Base-by-base conservation (phyloP, 345 rosid species). In the Arabidopsis arenosa region DNA sequence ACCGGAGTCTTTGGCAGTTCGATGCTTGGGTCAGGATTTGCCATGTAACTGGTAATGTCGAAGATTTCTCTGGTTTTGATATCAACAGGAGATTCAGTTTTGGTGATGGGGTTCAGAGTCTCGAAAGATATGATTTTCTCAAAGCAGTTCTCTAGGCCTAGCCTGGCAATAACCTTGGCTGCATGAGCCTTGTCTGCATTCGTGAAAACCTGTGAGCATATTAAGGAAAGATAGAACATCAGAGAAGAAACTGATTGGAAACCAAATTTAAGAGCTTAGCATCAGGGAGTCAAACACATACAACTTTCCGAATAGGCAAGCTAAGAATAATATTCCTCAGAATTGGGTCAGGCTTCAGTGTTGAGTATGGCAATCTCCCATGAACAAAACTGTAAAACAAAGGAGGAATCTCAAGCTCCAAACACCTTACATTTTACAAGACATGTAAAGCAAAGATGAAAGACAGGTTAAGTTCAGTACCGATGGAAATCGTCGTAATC, bases 91-190 rank as follows among this genome's bases (percentile, higher is more conserved):
- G 43, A 74, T 68, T 81, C 84, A 63, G 82, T 75, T 61, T 83
- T 80, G 65, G 83, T 77, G 36, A 28, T 59, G 6, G 92, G 85
- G 83, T 95, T 95, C 37, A 92, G 79, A 36, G 97, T 95, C 82
- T 95, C 98, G 44, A 95, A 90, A 83, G 93, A 82, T 67, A 95
- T 89, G 63, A 95, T 81, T 74, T 84, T 83, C 80, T 90, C 98
- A 59, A 95, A 90, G 86, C 97, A 92, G 58, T 82, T 93, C 83
- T 95, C 97, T 53, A 95, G 75, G 21, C 99, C 97, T 43, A 95
- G 93, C 88, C 85, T 85, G 62, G 77, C 78, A 56, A 95, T 89
- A 47, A 85, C 84, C 72, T 83, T 90, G 39, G 82, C 85, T 5
- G 96, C 96, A 69, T 95, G 99, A 58, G 80, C 80, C 72, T 82